These are phyloP conservation scores for Rubia balearica DNA, from an alignment of 305 asterid genomes.

Conservation along the genomic window DNA sequence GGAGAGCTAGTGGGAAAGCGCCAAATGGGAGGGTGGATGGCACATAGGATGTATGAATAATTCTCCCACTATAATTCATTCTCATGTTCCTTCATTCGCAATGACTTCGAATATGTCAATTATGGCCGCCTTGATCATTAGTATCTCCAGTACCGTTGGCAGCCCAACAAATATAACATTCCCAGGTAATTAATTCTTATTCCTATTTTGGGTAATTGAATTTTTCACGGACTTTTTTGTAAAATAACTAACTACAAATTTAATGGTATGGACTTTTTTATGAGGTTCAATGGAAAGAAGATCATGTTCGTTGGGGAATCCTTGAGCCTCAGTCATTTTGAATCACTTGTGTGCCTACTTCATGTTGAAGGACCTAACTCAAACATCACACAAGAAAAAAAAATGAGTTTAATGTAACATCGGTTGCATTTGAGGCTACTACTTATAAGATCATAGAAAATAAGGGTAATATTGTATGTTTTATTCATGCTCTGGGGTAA, in stretches of 20 bases:
- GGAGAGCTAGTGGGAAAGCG: no score
- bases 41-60: no score
- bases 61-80: conserved; percentile 25
- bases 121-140: conserved; percentile 25
- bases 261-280: conserved; percentile 32
- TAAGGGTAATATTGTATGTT: no score
- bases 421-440: neutral
- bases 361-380: conserved; percentile 42
- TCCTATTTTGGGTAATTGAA: no score
- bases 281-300: conserved; percentile 36
- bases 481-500: no score
- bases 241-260: conserved; percentile 27
- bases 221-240: no score
- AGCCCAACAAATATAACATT: conserved; percentile 25
- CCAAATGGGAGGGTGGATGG: no score
- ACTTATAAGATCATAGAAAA: no score
- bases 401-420: neutral
- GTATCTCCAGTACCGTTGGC: conserved; percentile 33
- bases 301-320: conserved; percentile 77
- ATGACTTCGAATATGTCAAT: conserved; percentile 24
- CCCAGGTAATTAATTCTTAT: conserved; percentile 29
- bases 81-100: conserved; percentile 25
- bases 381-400: conserved; percentile 17
- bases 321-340: conserved; percentile 57
- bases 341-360: conserved; percentile 62